Base-by-base conservation (phyloP, 2,329 filamentous ascomycete genomes). In the Ascomycota sp. region DNA sequence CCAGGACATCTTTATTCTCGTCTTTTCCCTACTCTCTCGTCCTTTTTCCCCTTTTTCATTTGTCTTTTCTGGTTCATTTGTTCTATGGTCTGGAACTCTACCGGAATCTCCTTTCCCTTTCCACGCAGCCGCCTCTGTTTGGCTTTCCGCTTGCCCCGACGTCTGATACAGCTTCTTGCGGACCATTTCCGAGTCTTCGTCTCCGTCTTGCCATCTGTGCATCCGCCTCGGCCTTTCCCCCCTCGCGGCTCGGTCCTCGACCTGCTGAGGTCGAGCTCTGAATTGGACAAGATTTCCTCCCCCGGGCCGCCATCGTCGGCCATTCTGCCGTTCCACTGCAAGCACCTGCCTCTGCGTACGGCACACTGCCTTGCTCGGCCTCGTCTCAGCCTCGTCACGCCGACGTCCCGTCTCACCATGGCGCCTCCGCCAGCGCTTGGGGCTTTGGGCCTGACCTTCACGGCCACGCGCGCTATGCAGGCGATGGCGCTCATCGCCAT, bases 391-490 rank as follows among this genome's bases (percentile, higher is more conserved):
- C 45, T 63, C 32, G 43, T 53, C 32, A 61, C 55, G 24, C 36
- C 46, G n/a, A 35, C 32, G 27, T 34, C 37, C 22, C 36, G 37
- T 30, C 21, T 43, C 43, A 57, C 40, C 36, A 64, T 63, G 59
- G 48, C 50, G 34, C 50, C 55, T 36, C 50, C 51, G 35, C 56
- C 69, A 50, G 52, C 63, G 52, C 57, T 75, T 50, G 75, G 79
- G 42, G 75, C 76, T 48, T 57, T 89, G 40, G 81, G 78, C 50
- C 70, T 75, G 42, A 77, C 76, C 40, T 92, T 91, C 57, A 71
- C 79, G 34, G 58, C 71, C 39, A 67, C 76, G 40, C 75, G 85
- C 28, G 61, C 65, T 33, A 61, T 85, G 40, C 74, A 91, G 48
- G 63, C 69, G 35, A 54, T 77, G 37, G 69, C 69, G 19, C 74